These are phyloP conservation scores for Cryptococcus sp. DNA, from an alignment of 1,284 basidiomycete species.

Conservation along the genomic window DNA sequence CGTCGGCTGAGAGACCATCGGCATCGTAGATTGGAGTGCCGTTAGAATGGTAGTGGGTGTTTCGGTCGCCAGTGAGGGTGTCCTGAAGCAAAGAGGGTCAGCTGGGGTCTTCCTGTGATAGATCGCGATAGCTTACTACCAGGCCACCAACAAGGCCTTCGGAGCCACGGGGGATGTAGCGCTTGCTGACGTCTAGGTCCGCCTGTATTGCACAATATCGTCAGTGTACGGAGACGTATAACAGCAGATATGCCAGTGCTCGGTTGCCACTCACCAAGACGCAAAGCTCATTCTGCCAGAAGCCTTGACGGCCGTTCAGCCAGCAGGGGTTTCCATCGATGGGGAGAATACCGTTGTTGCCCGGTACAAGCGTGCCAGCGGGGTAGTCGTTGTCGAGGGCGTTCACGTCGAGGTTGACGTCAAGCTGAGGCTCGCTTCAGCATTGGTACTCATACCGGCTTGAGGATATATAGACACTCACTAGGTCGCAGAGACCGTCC, in stretches of 20 bases:
- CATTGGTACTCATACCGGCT: neutral
- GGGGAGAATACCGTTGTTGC: too few species aligned
- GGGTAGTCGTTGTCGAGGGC: neutral
- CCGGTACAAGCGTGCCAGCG: neutral
- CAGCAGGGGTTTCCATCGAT: slow-evolving; percentile 15
- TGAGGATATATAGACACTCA: slow-evolving; percentile 7
- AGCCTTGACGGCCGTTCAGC: slow-evolving; percentile 13
- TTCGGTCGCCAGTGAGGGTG: slow-evolving; percentile 10
- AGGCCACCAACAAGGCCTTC: slow-evolving; percentile 11
- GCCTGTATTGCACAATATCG: neutral
- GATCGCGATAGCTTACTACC: slow-evolving; percentile 8
- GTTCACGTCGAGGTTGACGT: slow-evolving; percentile 5
- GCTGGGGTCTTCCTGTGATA: neutral
- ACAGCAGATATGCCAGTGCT: neutral
- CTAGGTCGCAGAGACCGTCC: slow-evolving; percentile 8
- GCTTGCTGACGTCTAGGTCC: slow-evolving; percentile 12
- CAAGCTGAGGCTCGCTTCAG: neutral
- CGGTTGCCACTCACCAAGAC: slow-evolving; percentile 12
- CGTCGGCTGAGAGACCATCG: slow-evolving; percentile 7
- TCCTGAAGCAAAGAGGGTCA: slow-evolving; percentile 6
- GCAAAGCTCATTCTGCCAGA: slow-evolving; percentile 12
- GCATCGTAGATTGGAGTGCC: slow-evolving; percentile 5
- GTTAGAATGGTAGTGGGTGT: slow-evolving; percentile 6
- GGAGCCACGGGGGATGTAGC: neutral
- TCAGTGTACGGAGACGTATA: too few species aligned